Base-by-base conservation (phyloP, 2,329 filamentous ascomycete species). In the Sclerotinia borealis region DNA sequence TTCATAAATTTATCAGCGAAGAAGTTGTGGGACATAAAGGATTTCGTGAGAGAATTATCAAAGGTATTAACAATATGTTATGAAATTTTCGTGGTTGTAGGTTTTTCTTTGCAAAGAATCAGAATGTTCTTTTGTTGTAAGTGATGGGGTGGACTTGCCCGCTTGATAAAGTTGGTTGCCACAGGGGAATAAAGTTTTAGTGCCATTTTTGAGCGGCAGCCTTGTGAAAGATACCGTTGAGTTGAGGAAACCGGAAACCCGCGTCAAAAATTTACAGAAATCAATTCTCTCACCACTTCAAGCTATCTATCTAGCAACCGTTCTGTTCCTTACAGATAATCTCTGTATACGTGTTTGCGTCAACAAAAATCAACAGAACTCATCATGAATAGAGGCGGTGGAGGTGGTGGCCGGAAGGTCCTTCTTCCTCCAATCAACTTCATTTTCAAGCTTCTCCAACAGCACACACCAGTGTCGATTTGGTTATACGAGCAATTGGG, bases 401-500 rank as follows among this genome's bases (percentile, higher is more conserved):
- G 73, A 54, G 72, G 72, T 67, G 72, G 72, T 67, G 83, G 81
- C 70, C 79, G 83, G 74, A 87, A 87, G 79, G 89, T 90, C 68
- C 82, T 91, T 68, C 83, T 91, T 69, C 87, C 88, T 64, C 88
- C 88, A 1, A 91, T 91, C 80, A 93, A 95, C 79, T 92, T 92
- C 78, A 93, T 95, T 76, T 95, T 95, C 85, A 96, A 95, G 82
- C 88, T 97, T 45, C 85, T 98, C 11, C 93, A 88, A 67, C 71
- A 72, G 68, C 73, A 92, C 73, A 87, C 90, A 19, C 93, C 89
- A 1, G 92, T 98, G 45, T 91, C 90, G 72, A 91, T 99, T 74
- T 99, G 95, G 95, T 82, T 99, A 48, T 98, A 96, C 77, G 95
- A 99, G 80, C 95, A 99, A 82, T 81, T 98, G 61, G 87, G 88